phyloP scores from a whole-genome alignment of 192 early-diverging fungal species.

The Podila epigama region DNA sequence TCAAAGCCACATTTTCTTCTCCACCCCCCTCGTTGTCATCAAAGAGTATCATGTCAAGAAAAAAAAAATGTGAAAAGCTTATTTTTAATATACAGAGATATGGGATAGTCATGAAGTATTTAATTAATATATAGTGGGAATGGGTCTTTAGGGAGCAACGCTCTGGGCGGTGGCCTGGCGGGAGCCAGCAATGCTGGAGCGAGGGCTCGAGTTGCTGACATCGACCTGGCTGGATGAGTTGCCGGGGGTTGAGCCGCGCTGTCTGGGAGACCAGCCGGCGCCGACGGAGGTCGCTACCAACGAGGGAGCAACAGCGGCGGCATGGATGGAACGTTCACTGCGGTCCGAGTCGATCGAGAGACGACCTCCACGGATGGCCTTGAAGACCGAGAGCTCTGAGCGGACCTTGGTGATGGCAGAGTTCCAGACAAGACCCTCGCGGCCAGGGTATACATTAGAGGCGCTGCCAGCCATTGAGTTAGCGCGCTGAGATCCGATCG shows the following conservation, averaged over 20 bases:
- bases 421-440: conserved; percentile 59
- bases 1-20: too few relatives aligned
- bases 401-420: conserved; percentile 49
- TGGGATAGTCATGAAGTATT: background rate
- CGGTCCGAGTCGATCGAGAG: conserved; percentile 38
- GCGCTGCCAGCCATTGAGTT: conserved; percentile 32
- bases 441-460: conserved; percentile 28
- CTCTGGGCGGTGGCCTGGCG: conserved; percentile 26
- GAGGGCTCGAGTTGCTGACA: conserved; percentile 27
- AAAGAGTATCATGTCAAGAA: too few relatives aligned
- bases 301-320: conserved; percentile 47
- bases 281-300: conserved; percentile 51
- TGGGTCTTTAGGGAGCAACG: too few relatives aligned
- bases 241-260: conserved; percentile 7
- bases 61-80: too few relatives aligned
- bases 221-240: conserved; percentile 41
- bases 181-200: conserved; percentile 21
- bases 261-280: conserved; percentile 51
- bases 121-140: background rate
- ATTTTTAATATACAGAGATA: background rate
- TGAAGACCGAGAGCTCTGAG: conserved; percentile 47
- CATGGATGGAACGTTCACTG: conserved; percentile 30
- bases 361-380: conserved; percentile 51
- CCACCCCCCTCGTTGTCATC: too few relatives aligned
- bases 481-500: conserved; percentile 20